Evolutionary conservation across 1,139 yeast species (phyloP).

Genomic region (Nakaseomyces sp.): DNA sequence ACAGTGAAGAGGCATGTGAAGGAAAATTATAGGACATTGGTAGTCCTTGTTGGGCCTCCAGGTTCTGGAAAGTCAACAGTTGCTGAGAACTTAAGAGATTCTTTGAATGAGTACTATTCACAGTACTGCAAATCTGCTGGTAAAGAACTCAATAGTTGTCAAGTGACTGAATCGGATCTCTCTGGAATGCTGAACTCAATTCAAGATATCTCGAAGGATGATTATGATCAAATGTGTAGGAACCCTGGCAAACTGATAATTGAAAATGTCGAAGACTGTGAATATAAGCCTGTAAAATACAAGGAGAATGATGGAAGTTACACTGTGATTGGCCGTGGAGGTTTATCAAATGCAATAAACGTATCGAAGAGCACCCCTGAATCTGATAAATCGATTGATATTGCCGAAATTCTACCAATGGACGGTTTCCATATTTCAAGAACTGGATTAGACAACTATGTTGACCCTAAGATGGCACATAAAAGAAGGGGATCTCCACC

Average conservation of each 20-base stretch:
- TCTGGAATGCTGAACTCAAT: constrained; percentile 14
- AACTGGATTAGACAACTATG: constrained; percentile 40
- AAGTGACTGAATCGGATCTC: not conserved
- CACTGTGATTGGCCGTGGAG: constrained; percentile 32
- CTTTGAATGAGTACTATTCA: constrained; percentile 31
- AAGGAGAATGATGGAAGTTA: not conserved
- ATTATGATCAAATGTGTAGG: constrained; percentile 18
- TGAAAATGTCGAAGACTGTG: constrained; percentile 43
- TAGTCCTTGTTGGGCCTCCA: constrained; percentile 66
- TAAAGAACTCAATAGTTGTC: not conserved
- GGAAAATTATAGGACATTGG: constrained; percentile 39
- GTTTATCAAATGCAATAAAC: constrained; percentile 23
- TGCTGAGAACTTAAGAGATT: constrained; percentile 38
- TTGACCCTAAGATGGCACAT: constrained; percentile 49
- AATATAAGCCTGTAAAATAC: constrained; percentile 26
- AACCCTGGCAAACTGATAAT: constrained; percentile 34
- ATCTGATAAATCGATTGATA: constrained; percentile 8
- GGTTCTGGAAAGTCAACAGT: constrained; percentile 79
- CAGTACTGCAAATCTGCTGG: constrained; percentile 8
- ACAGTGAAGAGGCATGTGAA: constrained; percentile 12
- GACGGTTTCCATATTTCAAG: constrained; percentile 83
- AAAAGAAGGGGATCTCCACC: constrained; percentile 73
- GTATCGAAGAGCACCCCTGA: constrained; percentile 6
- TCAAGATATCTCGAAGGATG: constrained; percentile 9
- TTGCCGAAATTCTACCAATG: constrained; percentile 46